Conservation (phyloP, 2,329 filamentous ascomycete species). For the Phyllosticta capitalensis region DNA sequence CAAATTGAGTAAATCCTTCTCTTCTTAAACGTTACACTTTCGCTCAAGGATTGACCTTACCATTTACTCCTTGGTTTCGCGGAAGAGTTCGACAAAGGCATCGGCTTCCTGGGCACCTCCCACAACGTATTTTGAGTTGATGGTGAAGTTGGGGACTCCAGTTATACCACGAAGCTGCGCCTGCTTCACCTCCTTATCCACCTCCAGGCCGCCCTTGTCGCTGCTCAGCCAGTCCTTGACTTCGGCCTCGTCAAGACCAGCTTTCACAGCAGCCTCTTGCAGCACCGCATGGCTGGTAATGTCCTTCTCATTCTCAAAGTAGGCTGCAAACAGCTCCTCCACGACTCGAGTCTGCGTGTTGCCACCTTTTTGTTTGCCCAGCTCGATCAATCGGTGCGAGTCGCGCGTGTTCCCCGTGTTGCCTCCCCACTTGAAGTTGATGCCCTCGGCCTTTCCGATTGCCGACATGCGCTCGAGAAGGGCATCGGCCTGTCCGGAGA, state of each 20-base stretch:
- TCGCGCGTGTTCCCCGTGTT: constrained; percentile 69
- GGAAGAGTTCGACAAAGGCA: constrained; percentile 57
- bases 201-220: constrained; percentile 35
- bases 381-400: constrained; percentile 66
- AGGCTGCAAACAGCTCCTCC: constrained; percentile 31
- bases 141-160: constrained; percentile 67
- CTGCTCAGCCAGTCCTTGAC: constrained; percentile 34
- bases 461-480: constrained; percentile 49
- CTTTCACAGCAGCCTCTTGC: constrained; percentile 32
- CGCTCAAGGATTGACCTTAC: not conserved
- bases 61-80: constrained; percentile 44
- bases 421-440: constrained; percentile 63
- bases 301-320: constrained; percentile 41
- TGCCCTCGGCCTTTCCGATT: constrained; percentile 56
- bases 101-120: constrained; percentile 63
- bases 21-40: not conserved
- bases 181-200: constrained; percentile 38
- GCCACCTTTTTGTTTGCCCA: constrained; percentile 48
- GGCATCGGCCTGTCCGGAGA: constrained; percentile 51
- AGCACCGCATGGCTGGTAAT: constrained; percentile 35
- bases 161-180: constrained; percentile 43
- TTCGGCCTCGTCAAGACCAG: constrained; percentile 35
- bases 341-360: constrained; percentile 38
- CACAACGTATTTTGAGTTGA: constrained; percentile 58
- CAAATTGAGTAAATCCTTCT: not conserved